A percentile compares a stretch with the other conserved stretches of the same genome.
phyloP scores from a whole-genome alignment of 2,329 filamentous ascomycete species.

The Drechmeria coniospora region DNA sequence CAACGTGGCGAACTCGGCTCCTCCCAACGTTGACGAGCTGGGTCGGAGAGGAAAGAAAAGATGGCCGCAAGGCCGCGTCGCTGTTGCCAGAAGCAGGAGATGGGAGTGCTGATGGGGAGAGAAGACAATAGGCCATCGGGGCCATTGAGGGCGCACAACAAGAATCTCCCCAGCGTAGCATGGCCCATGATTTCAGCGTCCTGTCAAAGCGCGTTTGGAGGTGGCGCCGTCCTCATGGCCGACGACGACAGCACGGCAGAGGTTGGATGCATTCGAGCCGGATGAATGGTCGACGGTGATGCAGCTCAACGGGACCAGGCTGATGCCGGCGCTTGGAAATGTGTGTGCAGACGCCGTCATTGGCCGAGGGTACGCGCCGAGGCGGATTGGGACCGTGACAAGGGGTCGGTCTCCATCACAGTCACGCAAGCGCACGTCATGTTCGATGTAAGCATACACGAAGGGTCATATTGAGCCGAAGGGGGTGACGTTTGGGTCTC shows the following conservation, averaged over 20 bases:
- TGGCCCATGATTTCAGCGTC: no score
- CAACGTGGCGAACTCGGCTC: no score
- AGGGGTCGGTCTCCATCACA: slow-evolving; percentile 13
- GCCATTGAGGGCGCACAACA: slow-evolving; percentile 1
- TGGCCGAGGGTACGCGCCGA: slow-evolving; percentile 16
- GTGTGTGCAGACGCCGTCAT: slow-evolving; percentile 8
- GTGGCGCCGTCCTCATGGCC: no score
- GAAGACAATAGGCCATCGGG: slow-evolving; percentile 1
- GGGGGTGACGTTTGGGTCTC: no score
- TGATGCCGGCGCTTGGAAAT: slow-evolving; percentile 24
- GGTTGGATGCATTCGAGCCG: slow-evolving; percentile 1
- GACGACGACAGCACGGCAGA: no score
- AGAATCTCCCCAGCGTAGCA: no score
- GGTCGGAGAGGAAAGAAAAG: slow-evolving; percentile 1
- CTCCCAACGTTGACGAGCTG: no score
- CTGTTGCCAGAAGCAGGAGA: no score
- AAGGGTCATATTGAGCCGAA: no score
- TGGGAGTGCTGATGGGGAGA: not conserved
- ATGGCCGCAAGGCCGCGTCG: slow-evolving; percentile 1
- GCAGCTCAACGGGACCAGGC: slow-evolving; percentile 10
- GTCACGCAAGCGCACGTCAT: no score
- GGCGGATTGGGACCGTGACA: slow-evolving; percentile 10
- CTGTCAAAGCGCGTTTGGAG: no score
- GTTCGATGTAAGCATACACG: no score
- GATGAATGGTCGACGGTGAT: slow-evolving; percentile 2